Percentiles rank a stretch among this genome's conserved stretches.
Conservation (phyloP, 805 yeast genomes). For the Metschnikowia noctiluminum region DNA sequence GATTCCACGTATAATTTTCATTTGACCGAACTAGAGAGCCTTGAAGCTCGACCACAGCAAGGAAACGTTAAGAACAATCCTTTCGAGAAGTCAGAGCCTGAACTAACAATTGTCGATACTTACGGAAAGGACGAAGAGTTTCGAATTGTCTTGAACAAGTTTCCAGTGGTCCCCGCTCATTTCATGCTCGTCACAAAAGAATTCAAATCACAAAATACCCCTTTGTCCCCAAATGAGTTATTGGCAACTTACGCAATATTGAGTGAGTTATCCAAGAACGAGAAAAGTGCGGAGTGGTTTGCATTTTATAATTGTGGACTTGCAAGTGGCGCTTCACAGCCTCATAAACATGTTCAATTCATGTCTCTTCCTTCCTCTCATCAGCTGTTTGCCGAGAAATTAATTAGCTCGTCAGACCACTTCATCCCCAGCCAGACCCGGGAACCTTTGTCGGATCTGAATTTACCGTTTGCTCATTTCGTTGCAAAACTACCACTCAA, state of each 20-base stretch:
- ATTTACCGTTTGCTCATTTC: constrained; percentile 77
- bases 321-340: constrained; percentile 89
- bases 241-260: constrained; percentile 55
- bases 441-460: constrained; percentile 61
- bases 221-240: constrained; percentile 71
- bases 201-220: constrained; percentile 67
- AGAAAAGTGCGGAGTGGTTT: constrained; percentile 49
- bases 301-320: constrained; percentile 90
- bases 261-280: constrained; percentile 39
- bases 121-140: constrained; percentile 50
- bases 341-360: constrained; percentile 90
- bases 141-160: constrained; percentile 77
- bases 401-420: constrained; percentile 42
- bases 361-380: constrained; percentile 64
- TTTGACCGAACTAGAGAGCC: constrained; percentile 32
- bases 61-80: constrained; percentile 56
- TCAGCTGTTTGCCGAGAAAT: constrained; percentile 51
- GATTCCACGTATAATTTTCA: constrained; percentile 21
- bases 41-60: constrained; percentile 38
- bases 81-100: constrained; percentile 76
- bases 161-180: constrained; percentile 78
- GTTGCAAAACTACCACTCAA: constrained; percentile 55
- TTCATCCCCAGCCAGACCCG: constrained; percentile 51
- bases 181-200: constrained; percentile 73
- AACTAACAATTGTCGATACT: constrained; percentile 56